Evolutionary conservation across 139 green algal genomes (phyloP).

Genomic region (Chlorella sp.): DNA sequence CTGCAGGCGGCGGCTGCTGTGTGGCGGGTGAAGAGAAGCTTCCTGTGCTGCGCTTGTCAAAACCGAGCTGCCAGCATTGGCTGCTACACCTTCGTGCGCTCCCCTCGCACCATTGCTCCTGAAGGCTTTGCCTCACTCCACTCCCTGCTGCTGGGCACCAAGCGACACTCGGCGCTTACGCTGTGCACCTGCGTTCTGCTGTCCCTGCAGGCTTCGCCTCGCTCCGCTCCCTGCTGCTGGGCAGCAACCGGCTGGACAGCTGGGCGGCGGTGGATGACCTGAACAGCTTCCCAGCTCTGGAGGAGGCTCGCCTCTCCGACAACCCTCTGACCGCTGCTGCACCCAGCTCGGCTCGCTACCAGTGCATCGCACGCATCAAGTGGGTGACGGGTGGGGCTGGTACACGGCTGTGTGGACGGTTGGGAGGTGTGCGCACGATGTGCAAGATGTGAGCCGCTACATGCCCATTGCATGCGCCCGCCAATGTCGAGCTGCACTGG

Average conservation of each 20-base stretch:
- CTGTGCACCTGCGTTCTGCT: not conserved
- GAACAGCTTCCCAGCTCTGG: conserved; percentile 62
- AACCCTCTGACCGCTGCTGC: conserved; percentile 64
- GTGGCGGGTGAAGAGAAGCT: not conserved
- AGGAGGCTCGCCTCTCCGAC: conserved; percentile 71
- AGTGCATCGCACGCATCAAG: conserved; percentile 25
- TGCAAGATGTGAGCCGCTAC: too few species aligned
- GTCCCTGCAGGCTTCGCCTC: conserved; percentile 45
- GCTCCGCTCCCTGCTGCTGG: conserved; percentile 62
- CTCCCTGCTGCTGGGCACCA: too few species aligned
- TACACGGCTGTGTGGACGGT: too few species aligned
- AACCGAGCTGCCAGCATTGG: not conserved
- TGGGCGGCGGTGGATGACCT: conserved; percentile 72
- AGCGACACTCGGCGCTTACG: not conserved
- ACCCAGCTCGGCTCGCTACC: conserved; percentile 8
- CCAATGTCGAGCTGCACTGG: too few species aligned
- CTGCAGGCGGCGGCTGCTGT: not conserved
- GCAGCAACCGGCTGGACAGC: conserved; percentile 55
- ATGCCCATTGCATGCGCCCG: too few species aligned
- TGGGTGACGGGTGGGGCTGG: not conserved
- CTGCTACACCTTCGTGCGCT: not conserved
- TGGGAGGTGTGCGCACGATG: too few species aligned
- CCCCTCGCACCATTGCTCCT: not conserved
- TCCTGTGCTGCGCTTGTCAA: not conserved
- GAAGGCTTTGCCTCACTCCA: not conserved